Evolutionary conservation across 192 early-diverging fungal genomes (phyloP), one percentile per base, ranked within the genome.

Genomic region (Diversispora epigaea): DNA sequence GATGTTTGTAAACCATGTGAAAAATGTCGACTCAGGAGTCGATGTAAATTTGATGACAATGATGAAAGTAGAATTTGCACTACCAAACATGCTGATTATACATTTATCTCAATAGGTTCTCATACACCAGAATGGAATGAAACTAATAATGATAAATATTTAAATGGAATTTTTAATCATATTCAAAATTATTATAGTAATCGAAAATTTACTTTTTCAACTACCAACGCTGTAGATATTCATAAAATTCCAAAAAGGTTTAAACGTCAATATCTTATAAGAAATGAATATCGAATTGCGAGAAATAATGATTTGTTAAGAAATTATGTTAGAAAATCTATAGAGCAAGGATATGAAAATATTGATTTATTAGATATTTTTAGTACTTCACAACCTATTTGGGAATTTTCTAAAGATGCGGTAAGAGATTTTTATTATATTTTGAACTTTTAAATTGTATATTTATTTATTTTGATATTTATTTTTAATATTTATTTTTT

Each of bases 351-450:
- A 4, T n/a, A 56, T 21, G 19, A 19, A n/a, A 56, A 56, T 56
- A 56, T 56, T 7, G 55, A 56, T 56, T 56, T 56, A 56, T 56
- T 56, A 21, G 55, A 56, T 21, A 19, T 56, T 56, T 56, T 56
- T 56, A 19, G 55, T 19, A 56, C 15, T 8, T 19, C 55, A 3
- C n/a, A 56, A 56, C n/a, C 55, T 19, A 56, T 56, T 19, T 56
- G n/a, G 12, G 55, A 56, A 56, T 56, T 19, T 56, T 56, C 55
- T 19, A 0, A 2, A 19, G 55, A 56, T 56, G 55, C 55, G 17
- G 55, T 56, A 56, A 32, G 25, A 32, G 25, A 32, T 32, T 32
- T 32, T 32, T 32, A 32, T 32, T 32, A 32, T 32, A 32, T 1
- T 32, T 32, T 32, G 25, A 32, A 32, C 25, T 32, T 32, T 32